Evolutionary conservation across 192 early-diverging fungal species (phyloP), one percentile per base, ranked within the genome.

Genomic region (Phycomyces blakesleeanus): DNA sequence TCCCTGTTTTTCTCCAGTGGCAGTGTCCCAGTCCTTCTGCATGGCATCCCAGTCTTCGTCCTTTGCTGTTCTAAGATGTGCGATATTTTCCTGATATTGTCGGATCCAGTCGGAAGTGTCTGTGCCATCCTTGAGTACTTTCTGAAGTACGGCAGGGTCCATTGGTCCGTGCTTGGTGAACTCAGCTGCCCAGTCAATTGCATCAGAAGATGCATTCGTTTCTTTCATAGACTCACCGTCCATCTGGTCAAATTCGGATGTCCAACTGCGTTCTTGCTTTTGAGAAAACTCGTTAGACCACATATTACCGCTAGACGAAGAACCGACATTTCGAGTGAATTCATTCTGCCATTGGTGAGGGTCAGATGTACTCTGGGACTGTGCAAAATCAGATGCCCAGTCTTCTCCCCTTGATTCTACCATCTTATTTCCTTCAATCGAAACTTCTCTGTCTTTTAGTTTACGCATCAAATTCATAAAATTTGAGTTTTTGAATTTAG

Each of bases 391-490:
- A 15, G 71, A 34, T 26, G 66, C 54, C 74, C 78, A 73, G 20
- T 16, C 15, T 20, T 64, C 51, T 0, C 34, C 64, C 24, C 59
- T 65, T 8, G 68, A 71, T 59, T 87, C 85, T 3, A 95, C 92
- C 18, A 99, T 78, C 73, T 95, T 91, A 65, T 96, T 88, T 34
- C 91, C 93, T 61, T 91, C 90, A 51, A 99, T 91, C 5, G 83
- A 83, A 0, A 96, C 83, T 72, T 97, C 87, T 18, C 85, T 78
- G 78, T 99, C 92, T 18, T 92, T 82, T 49, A 99, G 77, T 68
- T 94, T 83, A 58, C 91, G 81, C 94, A 99, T 98, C 71, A 99
- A 88, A 12, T 81, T 83, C 76, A 98, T 74, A 63, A 99, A 99
- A 42, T 91, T 85, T 15, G 92, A 96, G 57, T 89, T 83, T 63